Evolutionary conservation across 345 rosid genomes (phyloP).

Genomic region (Eutrema yunnanense): DNA sequence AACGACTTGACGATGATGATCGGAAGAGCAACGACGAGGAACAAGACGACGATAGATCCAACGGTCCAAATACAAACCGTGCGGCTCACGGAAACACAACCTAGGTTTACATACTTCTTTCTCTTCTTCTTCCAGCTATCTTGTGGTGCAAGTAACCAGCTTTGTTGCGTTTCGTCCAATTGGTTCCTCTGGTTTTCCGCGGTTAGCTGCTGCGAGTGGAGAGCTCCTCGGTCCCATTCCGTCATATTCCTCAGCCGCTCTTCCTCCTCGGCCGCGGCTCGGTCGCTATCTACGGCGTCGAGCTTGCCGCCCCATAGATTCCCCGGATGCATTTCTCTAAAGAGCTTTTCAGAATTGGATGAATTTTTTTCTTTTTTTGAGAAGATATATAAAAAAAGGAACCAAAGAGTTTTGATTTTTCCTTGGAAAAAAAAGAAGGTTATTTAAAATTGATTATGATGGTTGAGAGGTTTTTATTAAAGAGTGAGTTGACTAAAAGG

Average conservation of each 20-base stretch:
- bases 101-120: conserved; percentile 63
- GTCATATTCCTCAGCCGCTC: conserved; percentile 23
- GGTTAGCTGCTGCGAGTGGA: conserved; percentile 27
- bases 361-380: neutral
- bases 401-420: neutral
- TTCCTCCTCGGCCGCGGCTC: conserved; percentile 30
- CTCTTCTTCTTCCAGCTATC: conserved; percentile 50
- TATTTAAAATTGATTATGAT: neutral
- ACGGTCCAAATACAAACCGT: conserved; percentile 51
- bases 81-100: conserved; percentile 57
- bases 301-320: conserved; percentile 82
- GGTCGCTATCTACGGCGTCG: conserved; percentile 40
- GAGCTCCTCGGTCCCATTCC: conserved; percentile 57
- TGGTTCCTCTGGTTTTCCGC: conserved; percentile 17
- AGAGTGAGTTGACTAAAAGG: conserved; percentile 21
- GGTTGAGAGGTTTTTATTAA: conserved; percentile 13
- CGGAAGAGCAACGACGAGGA: conserved; percentile 60
- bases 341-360: neutral
- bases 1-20: conserved; percentile 55
- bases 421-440: neutral
- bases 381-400: neutral
- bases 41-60: conserved; percentile 33
- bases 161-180: conserved; percentile 77
- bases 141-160: conserved; percentile 64
- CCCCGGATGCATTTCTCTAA: conserved; percentile 49